phyloP scores from a whole-genome alignment of 2,329 filamentous ascomycete genomes.

The Dryadomyces quercivorus region DNA sequence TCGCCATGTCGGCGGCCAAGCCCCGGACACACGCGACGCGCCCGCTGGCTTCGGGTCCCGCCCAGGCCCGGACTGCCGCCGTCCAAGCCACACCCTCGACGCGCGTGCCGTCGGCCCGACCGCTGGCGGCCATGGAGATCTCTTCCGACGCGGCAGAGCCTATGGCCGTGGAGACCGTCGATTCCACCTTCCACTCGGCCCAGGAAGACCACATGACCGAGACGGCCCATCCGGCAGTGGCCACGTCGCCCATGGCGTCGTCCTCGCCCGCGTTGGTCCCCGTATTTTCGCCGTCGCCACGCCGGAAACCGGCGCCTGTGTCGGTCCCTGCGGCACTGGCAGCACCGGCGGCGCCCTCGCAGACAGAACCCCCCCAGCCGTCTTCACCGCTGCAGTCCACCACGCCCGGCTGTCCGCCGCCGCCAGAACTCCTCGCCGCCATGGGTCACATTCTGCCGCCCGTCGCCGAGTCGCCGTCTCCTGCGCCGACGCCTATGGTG shows the following conservation, averaged over 20 bases:
- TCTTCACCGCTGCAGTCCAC: constrained; percentile 11
- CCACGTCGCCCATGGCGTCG: neutral
- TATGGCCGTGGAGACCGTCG: neutral
- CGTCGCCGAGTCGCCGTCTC: neutral
- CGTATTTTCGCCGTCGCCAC: constrained; percentile 10
- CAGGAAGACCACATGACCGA: constrained; percentile 27
- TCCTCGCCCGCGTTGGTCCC: constrained; percentile 9
- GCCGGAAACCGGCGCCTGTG: constrained; percentile 1
- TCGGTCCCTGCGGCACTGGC: neutral
- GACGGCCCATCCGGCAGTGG: constrained; percentile 13
- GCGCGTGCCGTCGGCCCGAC: no score
- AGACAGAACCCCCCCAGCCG: neutral
- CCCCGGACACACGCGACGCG: neutral
- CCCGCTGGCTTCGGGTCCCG: neutral
- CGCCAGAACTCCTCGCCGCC: constrained; percentile 8
- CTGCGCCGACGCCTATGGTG: neutral
- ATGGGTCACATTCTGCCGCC: constrained; percentile 1
- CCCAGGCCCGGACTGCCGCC: constrained; percentile 18
- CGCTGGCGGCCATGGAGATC: no score
- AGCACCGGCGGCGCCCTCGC: neutral
- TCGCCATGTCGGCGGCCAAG: constrained; percentile 3
- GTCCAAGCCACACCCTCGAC: no score
- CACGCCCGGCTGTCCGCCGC: constrained; percentile 11
- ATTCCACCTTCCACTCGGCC: constrained; percentile 26
- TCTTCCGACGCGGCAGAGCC: neutral